A percentile compares a stretch with the other conserved stretches of the same genome.
Evolutionary conservation across 306 rosid species (phyloP).

Genomic region (Acacia confusa): DNA sequence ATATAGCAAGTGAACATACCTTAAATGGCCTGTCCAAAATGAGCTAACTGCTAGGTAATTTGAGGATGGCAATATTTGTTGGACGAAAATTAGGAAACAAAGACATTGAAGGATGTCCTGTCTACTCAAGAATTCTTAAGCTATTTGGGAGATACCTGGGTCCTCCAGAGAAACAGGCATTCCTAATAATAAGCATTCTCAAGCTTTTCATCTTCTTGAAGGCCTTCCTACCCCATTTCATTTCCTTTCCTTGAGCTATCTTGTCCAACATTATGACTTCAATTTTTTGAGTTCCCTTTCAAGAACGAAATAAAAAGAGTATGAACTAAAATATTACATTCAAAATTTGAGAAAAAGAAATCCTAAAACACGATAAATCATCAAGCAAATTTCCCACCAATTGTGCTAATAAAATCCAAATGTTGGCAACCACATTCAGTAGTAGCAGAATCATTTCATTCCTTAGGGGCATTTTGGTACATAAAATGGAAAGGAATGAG

Average conservation of each 20-base stretch:
- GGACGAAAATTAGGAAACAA: neutral
- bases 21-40: constrained; percentile 5
- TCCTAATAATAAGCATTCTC: constrained; percentile 14
- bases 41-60: constrained; percentile 6
- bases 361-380: no score
- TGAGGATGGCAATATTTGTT: neutral
- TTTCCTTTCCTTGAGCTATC: neutral
- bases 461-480: no score
- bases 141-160: constrained; percentile 19
- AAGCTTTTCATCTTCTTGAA: constrained; percentile 24
- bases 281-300: constrained; percentile 4
- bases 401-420: no score
- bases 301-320: neutral
- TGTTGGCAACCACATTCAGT: no score
- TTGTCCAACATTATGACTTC: constrained; percentile 3
- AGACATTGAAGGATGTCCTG: neutral
- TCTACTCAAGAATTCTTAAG: constrained; percentile 17
- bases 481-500: no score
- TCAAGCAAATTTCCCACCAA: no score
- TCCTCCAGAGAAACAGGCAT: neutral
- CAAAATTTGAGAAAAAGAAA: no score
- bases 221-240: neutral
- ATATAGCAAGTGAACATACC: neutral
- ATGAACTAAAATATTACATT: neutral
- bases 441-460: no score